Evolutionary conservation across 306 rosid genomes (phyloP).

Genomic region (Cucumis hystrix): DNA sequence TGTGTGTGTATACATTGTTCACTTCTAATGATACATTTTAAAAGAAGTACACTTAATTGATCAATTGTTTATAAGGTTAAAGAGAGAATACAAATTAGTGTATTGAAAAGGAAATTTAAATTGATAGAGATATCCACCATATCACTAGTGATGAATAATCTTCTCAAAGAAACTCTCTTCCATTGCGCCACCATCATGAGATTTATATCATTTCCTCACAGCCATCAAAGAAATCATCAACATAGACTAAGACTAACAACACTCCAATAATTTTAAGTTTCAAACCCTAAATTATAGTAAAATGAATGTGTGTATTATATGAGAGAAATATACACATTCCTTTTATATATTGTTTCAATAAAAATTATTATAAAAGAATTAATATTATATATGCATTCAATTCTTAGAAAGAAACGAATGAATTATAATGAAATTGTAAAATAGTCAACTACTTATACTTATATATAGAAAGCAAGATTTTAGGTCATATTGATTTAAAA

Average conservation of each 20-base stretch:
- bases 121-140: neutral
- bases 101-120: no score
- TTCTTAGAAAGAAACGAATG: no score
- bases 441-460: neutral
- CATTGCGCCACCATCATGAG: neutral
- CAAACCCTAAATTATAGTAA: neutral
- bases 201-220: neutral
- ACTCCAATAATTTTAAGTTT: neutral
- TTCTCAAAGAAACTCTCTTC: neutral
- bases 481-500: neutral
- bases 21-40: no score
- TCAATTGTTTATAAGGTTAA: no score
- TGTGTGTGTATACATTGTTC: no score
- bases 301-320: neutral
- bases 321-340: neutral
- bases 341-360: no score
- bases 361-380: no score
- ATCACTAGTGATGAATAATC: neutral
- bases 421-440: no score
- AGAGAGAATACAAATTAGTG: no score
- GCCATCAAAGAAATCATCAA: neutral
- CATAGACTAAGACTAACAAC: neutral
- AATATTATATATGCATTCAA: no score
- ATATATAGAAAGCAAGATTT: neutral
- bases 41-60: no score